Evolutionary conservation across 2,329 filamentous ascomycete genomes (phyloP), one percentile per base, ranked within the genome.

Genomic region (Taxawa tesnikishii): DNA sequence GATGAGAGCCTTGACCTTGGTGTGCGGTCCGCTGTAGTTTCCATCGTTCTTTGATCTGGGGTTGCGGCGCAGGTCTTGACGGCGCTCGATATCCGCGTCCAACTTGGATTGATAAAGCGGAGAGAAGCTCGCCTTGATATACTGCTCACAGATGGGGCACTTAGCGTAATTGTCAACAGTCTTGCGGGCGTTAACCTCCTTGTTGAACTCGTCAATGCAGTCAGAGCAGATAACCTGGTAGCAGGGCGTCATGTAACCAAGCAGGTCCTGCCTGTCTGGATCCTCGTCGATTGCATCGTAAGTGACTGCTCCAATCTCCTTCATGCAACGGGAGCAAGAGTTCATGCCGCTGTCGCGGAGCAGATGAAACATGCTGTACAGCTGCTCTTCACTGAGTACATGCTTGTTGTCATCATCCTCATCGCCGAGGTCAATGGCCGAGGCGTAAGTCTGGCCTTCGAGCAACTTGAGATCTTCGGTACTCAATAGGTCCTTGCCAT

Each of bases 401-500:
- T 67, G 65, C 38, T 66, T 65, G 6, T 65, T 50, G 12, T 58
- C 63, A 10, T 78, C 73, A 5, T 77, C 75, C 26, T 87, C 79
- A 29, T 84, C 83, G 38, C 90, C 85, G 14, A 96, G 68, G 44
- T 92, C 82, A 47, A 98, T 93, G 3, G 90, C 83, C 6, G 75
- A 75, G n/a, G 77, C 84, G 55, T 83, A 70, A 29, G 48, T 45
- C 26, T 49, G 41, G 15, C 87, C 88, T 49, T 85, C 79, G 31
- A 88, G 73, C 3, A 80, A 67, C 43, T 79, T 75, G 28, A 93
- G 62, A 46, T 96, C 88, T 13, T 88, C 79, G 21, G 87, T 75
- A 35, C 77, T 83, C 3, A 98, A 68, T 6, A 98, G 70, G 38
- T 96, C 88, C 42, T 80, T 81, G n/a, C 90, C 90, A 51, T 94